A percentile compares a stretch with the other conserved stretches of the same genome.
Evolutionary conservation across 2,329 filamentous ascomycete species (phyloP).

Genomic region (Chrysoporthe austroafricana): DNA sequence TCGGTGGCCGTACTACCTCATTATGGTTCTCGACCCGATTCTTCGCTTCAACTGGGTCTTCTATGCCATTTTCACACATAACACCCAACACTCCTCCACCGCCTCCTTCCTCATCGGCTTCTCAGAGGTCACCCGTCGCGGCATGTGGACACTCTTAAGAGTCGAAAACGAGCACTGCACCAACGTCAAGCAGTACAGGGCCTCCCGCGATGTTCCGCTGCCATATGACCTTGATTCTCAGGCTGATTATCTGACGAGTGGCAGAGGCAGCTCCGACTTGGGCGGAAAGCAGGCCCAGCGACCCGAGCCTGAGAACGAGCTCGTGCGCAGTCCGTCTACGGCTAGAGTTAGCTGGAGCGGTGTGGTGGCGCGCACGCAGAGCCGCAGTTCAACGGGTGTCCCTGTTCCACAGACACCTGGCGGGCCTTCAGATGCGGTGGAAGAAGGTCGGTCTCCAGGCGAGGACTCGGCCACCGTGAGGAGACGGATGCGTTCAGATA

Average conservation of each 20-base stretch:
- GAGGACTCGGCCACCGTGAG: slow-evolving; percentile 32
- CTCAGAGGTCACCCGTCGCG: slow-evolving; percentile 80
- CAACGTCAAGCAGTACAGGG: slow-evolving; percentile 88
- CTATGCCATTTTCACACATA: slow-evolving; percentile 80
- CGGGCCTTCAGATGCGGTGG: slow-evolving; percentile 19
- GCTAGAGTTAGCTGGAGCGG: slow-evolving; percentile 22
- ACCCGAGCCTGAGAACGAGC: background rate
- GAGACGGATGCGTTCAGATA: slow-evolving; percentile 39
- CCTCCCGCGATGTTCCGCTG: slow-evolving; percentile 82
- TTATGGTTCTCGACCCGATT: slow-evolving; percentile 82
- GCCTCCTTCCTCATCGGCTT: slow-evolving; percentile 80
- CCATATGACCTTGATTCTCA: slow-evolving; percentile 70
- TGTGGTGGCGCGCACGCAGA: slow-evolving; percentile 18
- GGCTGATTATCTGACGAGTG: slow-evolving; percentile 17
- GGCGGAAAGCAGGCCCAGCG: slow-evolving; percentile 22
- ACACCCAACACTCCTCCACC: slow-evolving; percentile 81
- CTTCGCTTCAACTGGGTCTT: slow-evolving; percentile 94
- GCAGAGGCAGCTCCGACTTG: slow-evolving; percentile 43
- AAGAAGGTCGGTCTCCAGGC: slow-evolving; percentile 27
- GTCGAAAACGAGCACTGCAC: slow-evolving; percentile 98
- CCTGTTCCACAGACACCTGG: slow-evolving; percentile 30
- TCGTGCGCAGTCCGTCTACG: slow-evolving; percentile 27
- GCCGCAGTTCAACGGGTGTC: slow-evolving; percentile 31
- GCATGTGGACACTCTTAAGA: slow-evolving; percentile 89
- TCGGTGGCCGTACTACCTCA: slow-evolving; percentile 81